Base-by-base conservation (phyloP, 108 stramenopile genomes). In the Aurantiochytrium sp. region DNA sequence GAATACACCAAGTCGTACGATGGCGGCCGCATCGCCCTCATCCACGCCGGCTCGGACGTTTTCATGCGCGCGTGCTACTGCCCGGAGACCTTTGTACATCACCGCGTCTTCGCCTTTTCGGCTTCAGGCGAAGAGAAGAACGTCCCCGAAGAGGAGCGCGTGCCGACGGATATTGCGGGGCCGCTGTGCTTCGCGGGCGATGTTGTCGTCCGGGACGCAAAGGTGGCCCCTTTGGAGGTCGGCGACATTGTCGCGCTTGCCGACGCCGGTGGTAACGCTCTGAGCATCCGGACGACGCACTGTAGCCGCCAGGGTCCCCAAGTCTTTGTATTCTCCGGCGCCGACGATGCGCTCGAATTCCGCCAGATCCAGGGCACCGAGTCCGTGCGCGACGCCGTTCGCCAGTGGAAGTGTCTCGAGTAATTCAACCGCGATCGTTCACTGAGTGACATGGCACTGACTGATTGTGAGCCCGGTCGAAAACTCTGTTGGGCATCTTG, bases 121-220 rank as follows among this genome's bases (percentile, higher is more conserved):
- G 1, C 24, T 1, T 21, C 21, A 8, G 87, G 87, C 8, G 34
- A 85, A 4, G 32, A 85, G 30, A 37, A 42, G 8, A 36, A 48
- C 0, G 36, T 50, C 4, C 3, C 48, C 5, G 12, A 85, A 32
- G 54, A 85, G n/a, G 87, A 88, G 52, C 17, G 85, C 12, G 86
- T 87, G 39, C 45, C n/a, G 19, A 50, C 52, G 24, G 86, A 91
- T 52, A 87, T 91, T 36, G 89, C 88, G 30, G 91, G 89, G 0
- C 89, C 90, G 5, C 90, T 90, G 22, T 90, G 90, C 86, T 90
- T 90, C 48, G 52, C 85, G n/a, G 90, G 90, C 21, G 90, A 90
- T 68, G 42, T 88, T 4, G 27, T 90, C 2, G 55, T 68, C 17
- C 27, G 42, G 21, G 65, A 45, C 2, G 54, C 27, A 3, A 12